These are phyloP conservation scores for Capsella rubella DNA, from an alignment of 441 rosid species.

Conservation along the genomic window DNA sequence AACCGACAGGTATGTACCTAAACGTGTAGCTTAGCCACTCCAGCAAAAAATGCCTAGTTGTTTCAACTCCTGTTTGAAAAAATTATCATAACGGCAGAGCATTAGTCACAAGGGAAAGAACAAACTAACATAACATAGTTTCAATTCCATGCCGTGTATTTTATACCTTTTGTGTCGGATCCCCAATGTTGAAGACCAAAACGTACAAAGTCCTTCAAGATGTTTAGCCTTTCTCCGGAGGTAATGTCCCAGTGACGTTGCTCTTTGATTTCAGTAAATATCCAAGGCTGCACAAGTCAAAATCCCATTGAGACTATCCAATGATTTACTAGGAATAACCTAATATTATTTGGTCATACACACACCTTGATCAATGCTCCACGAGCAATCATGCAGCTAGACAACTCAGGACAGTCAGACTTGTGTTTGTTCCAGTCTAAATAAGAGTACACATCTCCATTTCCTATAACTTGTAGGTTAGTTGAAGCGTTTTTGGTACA, in stretches of 20 bases:
- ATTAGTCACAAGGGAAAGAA: conserved; percentile 9
- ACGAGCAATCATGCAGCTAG: conserved; percentile 92
- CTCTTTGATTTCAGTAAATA: conserved; percentile 94
- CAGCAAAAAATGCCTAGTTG: conserved; percentile 90
- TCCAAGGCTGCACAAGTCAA: conserved; percentile 80
- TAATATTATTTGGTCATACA: conserved; percentile 13
- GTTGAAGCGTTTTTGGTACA: conserved; percentile 75
- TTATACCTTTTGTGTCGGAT: conserved; percentile 82
- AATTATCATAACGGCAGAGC: background rate
- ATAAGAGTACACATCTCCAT: conserved; percentile 86
- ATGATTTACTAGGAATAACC: conserved; percentile 10
- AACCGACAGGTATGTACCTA: conserved; percentile 88
- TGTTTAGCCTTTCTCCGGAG: conserved; percentile 77
- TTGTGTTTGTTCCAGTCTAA: conserved; percentile 83
- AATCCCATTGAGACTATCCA: conserved; percentile 16
- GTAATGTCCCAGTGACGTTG: conserved; percentile 97
- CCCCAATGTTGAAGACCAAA: conserved; percentile 98
- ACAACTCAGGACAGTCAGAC: conserved; percentile 78
- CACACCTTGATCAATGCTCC: conserved; percentile 88
- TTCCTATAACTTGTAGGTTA: conserved; percentile 77
- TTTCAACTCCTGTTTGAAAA: conserved; percentile 74
- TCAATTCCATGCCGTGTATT: conserved; percentile 2
- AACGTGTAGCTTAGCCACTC: conserved; percentile 94
- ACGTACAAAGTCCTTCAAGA: conserved; percentile 80
- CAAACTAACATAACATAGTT: background rate